Evolutionary conservation across 1,139 yeast species (phyloP).

Genomic region (Nakaseomyces delphensis): DNA sequence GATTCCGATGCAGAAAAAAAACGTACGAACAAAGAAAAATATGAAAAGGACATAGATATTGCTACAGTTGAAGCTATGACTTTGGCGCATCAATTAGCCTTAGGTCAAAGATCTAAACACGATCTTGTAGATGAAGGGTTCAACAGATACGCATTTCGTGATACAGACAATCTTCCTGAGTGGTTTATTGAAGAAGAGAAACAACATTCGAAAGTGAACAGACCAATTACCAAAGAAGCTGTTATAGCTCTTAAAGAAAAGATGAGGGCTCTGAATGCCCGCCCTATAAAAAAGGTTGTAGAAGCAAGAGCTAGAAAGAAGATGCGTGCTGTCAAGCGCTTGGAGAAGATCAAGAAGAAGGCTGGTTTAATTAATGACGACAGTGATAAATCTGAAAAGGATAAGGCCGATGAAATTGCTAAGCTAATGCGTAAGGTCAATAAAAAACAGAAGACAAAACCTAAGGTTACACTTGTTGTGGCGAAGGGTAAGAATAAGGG

Average conservation of each 20-base stretch:
- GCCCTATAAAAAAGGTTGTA: conserved; percentile 95
- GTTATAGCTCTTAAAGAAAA: conserved; percentile 86
- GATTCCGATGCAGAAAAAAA: conserved; percentile 43
- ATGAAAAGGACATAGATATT: conserved; percentile 60
- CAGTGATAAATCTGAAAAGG: conserved; percentile 76
- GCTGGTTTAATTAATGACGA: conserved; percentile 88
- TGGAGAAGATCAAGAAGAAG: conserved; percentile 89
- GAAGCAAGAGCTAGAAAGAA: conserved; percentile 97
- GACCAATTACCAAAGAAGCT: conserved; percentile 96
- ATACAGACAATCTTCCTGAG: conserved; percentile 79
- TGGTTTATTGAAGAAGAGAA: conserved; percentile 95
- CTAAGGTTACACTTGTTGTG: conserved; percentile 79
- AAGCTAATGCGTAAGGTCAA: conserved; percentile 75
- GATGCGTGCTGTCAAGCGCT: conserved; percentile 80
- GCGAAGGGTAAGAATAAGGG: conserved; percentile 87
- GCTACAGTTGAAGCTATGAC: conserved; percentile 98
- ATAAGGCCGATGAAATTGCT: conserved; percentile 87
- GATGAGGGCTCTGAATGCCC: conserved; percentile 81
- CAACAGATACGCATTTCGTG: conserved; percentile 86
- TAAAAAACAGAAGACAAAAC: conserved; percentile 67
- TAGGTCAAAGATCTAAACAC: conserved; percentile 75
- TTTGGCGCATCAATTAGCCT: conserved; percentile 87
- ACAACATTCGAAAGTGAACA: conserved; percentile 71
- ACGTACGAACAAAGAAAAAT: conserved; percentile 38
- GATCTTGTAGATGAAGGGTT: conserved; percentile 86